phyloP scores from a whole-genome alignment of 176 grass and related monocot species.

The Bothriochloa decipiens region DNA sequence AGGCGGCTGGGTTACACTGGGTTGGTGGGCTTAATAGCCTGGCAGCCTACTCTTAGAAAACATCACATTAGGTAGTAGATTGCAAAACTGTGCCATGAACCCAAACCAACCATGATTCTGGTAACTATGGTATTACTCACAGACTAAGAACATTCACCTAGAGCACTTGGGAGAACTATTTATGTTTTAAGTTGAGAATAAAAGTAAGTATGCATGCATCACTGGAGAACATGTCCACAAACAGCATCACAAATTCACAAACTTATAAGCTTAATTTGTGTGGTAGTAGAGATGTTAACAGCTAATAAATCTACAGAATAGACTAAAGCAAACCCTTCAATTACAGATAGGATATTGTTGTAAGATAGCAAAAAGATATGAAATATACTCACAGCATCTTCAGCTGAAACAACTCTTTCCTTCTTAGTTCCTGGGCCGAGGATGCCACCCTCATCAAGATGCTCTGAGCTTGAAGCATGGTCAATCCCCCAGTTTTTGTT shows the following conservation, averaged over 20 bases:
- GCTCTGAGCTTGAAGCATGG: constrained; percentile 57
- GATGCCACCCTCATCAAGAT: constrained; percentile 76
- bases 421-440: constrained; percentile 81
- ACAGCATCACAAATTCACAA: constrained; percentile 10
- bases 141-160: constrained; percentile 27
- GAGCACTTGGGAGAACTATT: constrained; percentile 25
- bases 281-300: constrained; percentile 10
- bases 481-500: constrained; percentile 66
- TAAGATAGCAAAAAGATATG: not conserved
- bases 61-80: not conserved
- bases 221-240: constrained; percentile 11
- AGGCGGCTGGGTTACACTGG: not conserved
- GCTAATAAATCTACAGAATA: constrained; percentile 15
- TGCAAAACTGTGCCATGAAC: not conserved
- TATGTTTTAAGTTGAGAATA: constrained; percentile 11
- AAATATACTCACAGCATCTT: constrained; percentile 91
- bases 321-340: not conserved
- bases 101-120: not conserved
- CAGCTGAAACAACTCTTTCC: constrained; percentile 80
- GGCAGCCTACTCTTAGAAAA: not conserved
- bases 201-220: constrained; percentile 8
- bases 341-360: constrained; percentile 25
- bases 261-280: not conserved
- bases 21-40: not conserved
- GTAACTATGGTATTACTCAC: constrained; percentile 4